Conservation (phyloP, 2,329 filamentous ascomycete species). For the Nannizzia gypsea region DNA sequence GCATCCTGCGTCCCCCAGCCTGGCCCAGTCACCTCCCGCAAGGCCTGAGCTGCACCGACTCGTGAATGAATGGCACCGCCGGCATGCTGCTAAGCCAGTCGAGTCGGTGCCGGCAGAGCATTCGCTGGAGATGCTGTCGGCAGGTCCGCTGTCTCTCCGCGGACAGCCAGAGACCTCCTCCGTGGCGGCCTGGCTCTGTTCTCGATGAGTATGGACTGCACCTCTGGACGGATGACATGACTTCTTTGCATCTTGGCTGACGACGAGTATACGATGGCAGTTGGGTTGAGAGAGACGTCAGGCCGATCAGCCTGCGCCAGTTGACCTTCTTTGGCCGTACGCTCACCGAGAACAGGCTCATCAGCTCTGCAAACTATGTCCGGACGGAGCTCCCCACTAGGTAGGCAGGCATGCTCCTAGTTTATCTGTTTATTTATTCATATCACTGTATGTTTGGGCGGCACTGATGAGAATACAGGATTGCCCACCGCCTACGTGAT, state of each 20-base stretch:
- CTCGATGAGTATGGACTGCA: constrained; percentile 44
- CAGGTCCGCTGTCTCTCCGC: constrained; percentile 20
- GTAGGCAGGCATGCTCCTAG: constrained; percentile 29
- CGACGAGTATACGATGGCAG: constrained; percentile 36
- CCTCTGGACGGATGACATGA: background rate
- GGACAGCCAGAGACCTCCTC: constrained; percentile 25
- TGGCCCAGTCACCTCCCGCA: constrained; percentile 4
- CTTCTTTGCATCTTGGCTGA: constrained; percentile 1
- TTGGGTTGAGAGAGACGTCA: constrained; percentile 85
- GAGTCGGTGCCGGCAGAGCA: constrained; percentile 23
- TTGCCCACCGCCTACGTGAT: constrained; percentile 88
- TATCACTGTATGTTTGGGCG: background rate
- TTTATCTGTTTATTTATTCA: background rate
- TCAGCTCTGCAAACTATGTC: constrained; percentile 96
- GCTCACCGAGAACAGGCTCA: constrained; percentile 73
- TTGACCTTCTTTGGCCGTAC: constrained; percentile 95
- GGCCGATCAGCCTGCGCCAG: constrained; percentile 91
- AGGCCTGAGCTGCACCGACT: constrained; percentile 10
- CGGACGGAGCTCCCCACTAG: constrained; percentile 83
- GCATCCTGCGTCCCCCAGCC: background rate
- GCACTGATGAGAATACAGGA: constrained; percentile 36
- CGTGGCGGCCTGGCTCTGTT: constrained; percentile 47
- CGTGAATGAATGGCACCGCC: constrained; percentile 23
- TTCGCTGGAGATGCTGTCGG: constrained; percentile 17
- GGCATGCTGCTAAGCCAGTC: constrained; percentile 28